phyloP scores from a whole-genome alignment of 805 yeast species.

The Pichia kluyveri region DNA sequence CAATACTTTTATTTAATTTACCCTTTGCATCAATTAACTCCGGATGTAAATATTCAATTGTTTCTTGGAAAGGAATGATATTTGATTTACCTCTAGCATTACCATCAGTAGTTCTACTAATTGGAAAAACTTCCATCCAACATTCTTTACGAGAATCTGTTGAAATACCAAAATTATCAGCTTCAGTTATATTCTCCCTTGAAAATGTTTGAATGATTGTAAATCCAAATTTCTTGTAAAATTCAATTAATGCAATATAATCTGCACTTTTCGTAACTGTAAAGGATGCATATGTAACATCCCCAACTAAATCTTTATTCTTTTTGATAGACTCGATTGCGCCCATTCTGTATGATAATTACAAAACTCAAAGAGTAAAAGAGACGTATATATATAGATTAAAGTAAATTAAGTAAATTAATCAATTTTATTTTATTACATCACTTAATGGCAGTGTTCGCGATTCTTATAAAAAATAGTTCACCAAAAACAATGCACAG shows the following conservation, averaged over 20 bases:
- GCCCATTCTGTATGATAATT: not conserved
- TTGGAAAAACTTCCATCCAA: slow-evolving; percentile 67
- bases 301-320: slow-evolving; percentile 8
- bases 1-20: slow-evolving; percentile 31
- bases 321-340: not conserved
- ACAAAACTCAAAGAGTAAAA: too few relatives aligned
- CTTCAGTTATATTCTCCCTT: slow-evolving; percentile 34
- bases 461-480: too few relatives aligned
- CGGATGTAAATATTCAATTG: slow-evolving; percentile 20
- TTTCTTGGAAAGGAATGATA: slow-evolving; percentile 30
- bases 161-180: slow-evolving; percentile 39
- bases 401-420: too few relatives aligned
- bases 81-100: slow-evolving; percentile 5
- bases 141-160: slow-evolving; percentile 58
- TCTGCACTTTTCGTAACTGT: slow-evolving; percentile 41
- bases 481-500: too few relatives aligned
- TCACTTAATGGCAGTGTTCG: too few relatives aligned
- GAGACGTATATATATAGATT: too few relatives aligned
- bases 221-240: slow-evolving; percentile 57
- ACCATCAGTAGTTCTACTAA: slow-evolving; percentile 16
- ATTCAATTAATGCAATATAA: slow-evolving; percentile 41
- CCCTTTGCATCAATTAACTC: slow-evolving; percentile 6
- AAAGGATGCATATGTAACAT: slow-evolving; percentile 49
- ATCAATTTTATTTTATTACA: too few relatives aligned
- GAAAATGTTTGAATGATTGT: slow-evolving; percentile 49